Evolutionary conservation across 257 asterid genomes (phyloP).

Genomic region (Solanum chiquidenum): DNA sequence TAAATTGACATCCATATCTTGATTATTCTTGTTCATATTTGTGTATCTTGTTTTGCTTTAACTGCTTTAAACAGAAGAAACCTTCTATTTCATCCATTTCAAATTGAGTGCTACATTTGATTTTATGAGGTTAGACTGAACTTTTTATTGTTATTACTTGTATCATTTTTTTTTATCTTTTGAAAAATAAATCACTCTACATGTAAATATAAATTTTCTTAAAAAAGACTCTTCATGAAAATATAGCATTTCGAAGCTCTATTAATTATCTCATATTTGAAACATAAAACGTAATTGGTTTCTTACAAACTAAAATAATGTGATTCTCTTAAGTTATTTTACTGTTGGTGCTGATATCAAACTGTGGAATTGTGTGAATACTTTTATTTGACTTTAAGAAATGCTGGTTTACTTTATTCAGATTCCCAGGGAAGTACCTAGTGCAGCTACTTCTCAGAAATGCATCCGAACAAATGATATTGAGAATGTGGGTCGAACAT

Average conservation of each 20-base stretch:
- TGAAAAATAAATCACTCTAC: not conserved
- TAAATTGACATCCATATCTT: not conserved
- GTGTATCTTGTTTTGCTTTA: not conserved
- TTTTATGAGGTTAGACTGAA: not conserved
- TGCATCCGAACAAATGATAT: conserved; percentile 88
- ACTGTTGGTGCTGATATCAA: not conserved
- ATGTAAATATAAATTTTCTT: not conserved
- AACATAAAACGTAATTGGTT: not conserved
- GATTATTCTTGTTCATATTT: not conserved
- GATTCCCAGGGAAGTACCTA: conserved; percentile 84
- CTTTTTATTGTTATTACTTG: not conserved
- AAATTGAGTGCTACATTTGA: not conserved
- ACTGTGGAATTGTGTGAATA: not conserved
- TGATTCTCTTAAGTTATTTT: not conserved
- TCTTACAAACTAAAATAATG: not conserved
- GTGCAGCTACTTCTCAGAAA: conserved; percentile 91
- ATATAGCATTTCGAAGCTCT: not conserved
- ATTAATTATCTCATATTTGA: not conserved
- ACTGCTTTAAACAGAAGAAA: not conserved
- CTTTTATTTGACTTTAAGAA: not conserved
- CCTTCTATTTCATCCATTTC: not conserved
- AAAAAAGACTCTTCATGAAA: not conserved
- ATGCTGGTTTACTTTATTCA: conserved; percentile 16
- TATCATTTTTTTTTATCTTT: not conserved
- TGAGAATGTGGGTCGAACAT: conserved; percentile 87